Base-by-base conservation (phyloP, 2,329 filamentous ascomycete species). In the Hirsutella rhossiliensis region DNA sequence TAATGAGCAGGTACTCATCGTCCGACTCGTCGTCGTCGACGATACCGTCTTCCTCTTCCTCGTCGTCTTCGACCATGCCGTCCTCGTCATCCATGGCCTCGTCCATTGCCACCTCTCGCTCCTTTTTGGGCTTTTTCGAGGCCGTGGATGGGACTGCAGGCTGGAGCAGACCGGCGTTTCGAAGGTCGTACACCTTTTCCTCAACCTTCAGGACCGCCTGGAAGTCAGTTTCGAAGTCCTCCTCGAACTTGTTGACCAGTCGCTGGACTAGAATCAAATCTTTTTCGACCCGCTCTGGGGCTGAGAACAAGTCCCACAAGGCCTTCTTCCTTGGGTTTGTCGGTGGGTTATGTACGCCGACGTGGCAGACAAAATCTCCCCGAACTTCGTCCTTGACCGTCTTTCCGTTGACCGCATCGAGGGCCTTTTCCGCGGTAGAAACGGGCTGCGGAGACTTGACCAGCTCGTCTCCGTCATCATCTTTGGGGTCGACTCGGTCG, bases 281-380 rank as follows among this genome's bases (percentile, higher is more conserved):
- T 50, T 89, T 88, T 50, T 94, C 87, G 48, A 98, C 84, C 43
- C 94, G 82, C 60, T 98, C 90, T 0, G 92, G 89, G 0, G 89
- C 82, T 3, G 90, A 97, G 60, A 97, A 97, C 9, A 97, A 71
- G 62, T 97, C 90, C 90, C 90, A 97, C 3, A 97, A 68, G 0
- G 90, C 90, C 68, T 97, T 97, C 71, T 95, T 96, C 44, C 90
- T 76, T 2, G 88, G 86, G 45, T 87, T 81, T 32, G 76, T 75
- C 3, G 90, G 88, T 4, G 92, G 89, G 48, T 88, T 88, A 63
- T 98, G 92, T 19, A 98, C 85, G 47, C 92, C 92, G 41, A 97
- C 92, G 57, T 98, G 92, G 59, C 92, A 96, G 28, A 90, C 90
- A 61, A 98, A 98, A 60, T 98, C 92, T 36, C 92, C 92, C 42